Evolutionary conservation across 306 rosid genomes (phyloP).

Genomic region (Dicorynia guianensis): DNA sequence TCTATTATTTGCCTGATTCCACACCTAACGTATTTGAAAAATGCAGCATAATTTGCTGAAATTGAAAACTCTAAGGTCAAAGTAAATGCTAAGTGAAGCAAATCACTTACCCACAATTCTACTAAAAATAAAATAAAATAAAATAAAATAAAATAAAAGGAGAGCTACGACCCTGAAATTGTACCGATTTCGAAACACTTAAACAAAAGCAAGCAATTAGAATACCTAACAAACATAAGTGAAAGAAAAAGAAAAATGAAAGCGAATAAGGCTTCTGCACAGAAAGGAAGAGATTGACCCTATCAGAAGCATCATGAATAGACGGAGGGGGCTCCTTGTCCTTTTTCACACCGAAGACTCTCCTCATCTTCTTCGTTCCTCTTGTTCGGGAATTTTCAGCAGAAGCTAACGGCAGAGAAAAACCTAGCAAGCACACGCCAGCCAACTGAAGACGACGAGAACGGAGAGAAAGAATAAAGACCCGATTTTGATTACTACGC

Average conservation of each 20-base stretch:
- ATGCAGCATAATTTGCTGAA: background rate
- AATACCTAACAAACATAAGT: background rate
- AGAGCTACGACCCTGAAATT: background rate
- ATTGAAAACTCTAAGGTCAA: background rate
- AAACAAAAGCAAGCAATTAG: background rate
- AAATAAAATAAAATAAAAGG: background rate
- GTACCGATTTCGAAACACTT: background rate
- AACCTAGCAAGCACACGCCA: background rate
- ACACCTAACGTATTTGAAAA: background rate
- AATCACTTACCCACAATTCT: background rate
- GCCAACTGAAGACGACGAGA: background rate
- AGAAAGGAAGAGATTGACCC: slow-evolving; percentile 49
- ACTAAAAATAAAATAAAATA: background rate
- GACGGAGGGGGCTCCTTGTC: slow-evolving; percentile 94
- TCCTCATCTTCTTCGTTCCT: slow-evolving; percentile 63
- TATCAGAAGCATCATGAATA: slow-evolving; percentile 79
- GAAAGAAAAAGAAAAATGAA: background rate
- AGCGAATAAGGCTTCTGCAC: background rate
- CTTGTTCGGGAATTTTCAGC: background rate
- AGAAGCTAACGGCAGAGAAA: background rate
- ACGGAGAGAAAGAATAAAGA: background rate
- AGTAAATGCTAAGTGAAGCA: background rate
- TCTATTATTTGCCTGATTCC: background rate
- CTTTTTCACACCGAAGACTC: slow-evolving; percentile 86
- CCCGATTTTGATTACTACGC: background rate